Evolutionary conservation across 2,329 filamentous ascomycete species (phyloP), one percentile per base, ranked within the genome.

Genomic region (Spiromastix sp.): DNA sequence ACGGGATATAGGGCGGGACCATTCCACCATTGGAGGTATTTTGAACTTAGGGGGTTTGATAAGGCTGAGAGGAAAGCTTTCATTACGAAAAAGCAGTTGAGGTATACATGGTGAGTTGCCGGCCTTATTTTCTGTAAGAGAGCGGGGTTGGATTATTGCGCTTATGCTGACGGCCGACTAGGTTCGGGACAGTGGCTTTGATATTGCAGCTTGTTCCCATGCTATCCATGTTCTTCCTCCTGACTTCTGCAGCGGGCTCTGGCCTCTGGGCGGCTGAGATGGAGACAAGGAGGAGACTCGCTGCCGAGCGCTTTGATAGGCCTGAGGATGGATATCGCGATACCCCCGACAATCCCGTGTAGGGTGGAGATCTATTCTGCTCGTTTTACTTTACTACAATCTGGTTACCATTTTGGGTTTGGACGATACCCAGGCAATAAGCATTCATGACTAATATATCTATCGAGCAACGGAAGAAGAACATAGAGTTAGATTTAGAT

Each of bases 11-110:
- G 89, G 17, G 76, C 85, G 4, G 89, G 91, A 1, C 91, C 89
- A 20, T 74, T 96, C 18, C 80, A 91, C 37, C 87, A 95, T 48
- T 91, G 87, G 67, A 71, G 91, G 39, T 95, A 91, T 68, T 95
- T 87, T 55, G 75, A 86, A 49, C 67, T 98, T 32, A 70, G 79
- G 26, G 83, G 79, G 0, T 68, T 93, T 44, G 72, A 72, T 26
- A 85, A 79, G 56, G 77, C 81, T 48, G 74, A 93, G 52, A 71
- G 77, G 43, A 84, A 84, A 49, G 66, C 65, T 18, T 85, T 82
- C 48, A 73, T 89, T 18, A 70, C 70, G 40, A 67, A 66, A 28
- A 71, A 81, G 35, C 68, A 74, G 42, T 83, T 84, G 74, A 83
- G 91, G 40, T 96, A 95, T 55, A 79, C 85, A 10, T 93, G 85